Percentiles rank a stretch among this genome's conserved stretches.
Evolutionary conservation across 352 stramenopile species (phyloP).

Genomic region (Pythium phragmiticola): DNA sequence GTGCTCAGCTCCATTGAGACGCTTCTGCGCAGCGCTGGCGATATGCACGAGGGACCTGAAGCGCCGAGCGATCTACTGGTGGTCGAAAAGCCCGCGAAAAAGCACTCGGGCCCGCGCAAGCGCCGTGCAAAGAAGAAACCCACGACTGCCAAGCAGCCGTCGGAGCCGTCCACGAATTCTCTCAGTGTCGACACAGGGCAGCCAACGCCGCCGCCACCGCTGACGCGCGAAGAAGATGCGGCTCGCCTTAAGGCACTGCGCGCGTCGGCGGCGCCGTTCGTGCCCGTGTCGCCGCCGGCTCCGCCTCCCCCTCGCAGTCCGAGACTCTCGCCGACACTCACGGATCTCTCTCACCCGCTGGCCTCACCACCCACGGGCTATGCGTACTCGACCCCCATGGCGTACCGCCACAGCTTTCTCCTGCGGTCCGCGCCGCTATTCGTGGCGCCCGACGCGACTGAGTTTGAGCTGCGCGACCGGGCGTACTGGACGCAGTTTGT

Average conservation of each 20-base stretch:
- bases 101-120: slow-evolving; percentile 60
- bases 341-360: neutral
- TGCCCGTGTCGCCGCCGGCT: slow-evolving; percentile 21
- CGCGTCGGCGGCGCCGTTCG: slow-evolving; percentile 37
- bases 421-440: slow-evolving; percentile 4
- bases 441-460: neutral
- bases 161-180: neutral
- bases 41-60: neutral
- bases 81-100: slow-evolving; percentile 30
- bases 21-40: slow-evolving; percentile 1
- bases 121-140: slow-evolving; percentile 63
- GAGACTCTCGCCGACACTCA: neutral
- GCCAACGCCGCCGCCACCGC: too few species aligned
- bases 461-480: slow-evolving; percentile 36
- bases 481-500: slow-evolving; percentile 82
- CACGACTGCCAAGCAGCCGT: neutral
- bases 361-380: slow-evolving; percentile 4
- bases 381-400: neutral
- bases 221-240: neutral
- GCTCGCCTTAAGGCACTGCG: slow-evolving; percentile 27
- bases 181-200: too few species aligned
- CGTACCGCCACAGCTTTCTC: neutral
- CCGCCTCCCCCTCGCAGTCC: neutral
- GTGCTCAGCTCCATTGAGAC: slow-evolving; percentile 11
- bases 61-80: neutral